Evolutionary conservation across 768 basidiomycete species (phyloP).

Genomic region (Dictyophora rubrovolvata): DNA sequence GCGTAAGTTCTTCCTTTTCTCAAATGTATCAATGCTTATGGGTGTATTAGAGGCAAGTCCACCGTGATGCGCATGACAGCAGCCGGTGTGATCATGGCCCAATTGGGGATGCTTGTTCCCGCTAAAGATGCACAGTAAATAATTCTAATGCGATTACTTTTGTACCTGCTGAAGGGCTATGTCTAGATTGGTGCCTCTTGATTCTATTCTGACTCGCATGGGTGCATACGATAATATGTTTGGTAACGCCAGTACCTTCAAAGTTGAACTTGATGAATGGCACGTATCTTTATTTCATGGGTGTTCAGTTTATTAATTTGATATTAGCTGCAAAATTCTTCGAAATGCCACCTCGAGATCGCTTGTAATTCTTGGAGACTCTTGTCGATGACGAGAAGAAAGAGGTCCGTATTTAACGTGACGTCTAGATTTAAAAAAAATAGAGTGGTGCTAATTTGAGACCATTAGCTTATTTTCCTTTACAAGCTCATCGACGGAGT

Average conservation of each 20-base stretch:
- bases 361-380: conserved; percentile 85
- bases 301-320: not conserved
- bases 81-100: conserved; percentile 90
- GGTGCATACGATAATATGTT: conserved; percentile 99
- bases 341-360: conserved; percentile 91
- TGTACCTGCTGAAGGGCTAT: not conserved
- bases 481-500: conserved; percentile 88
- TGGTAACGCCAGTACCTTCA: conserved; percentile 90
- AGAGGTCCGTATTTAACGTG: conserved; percentile 40
- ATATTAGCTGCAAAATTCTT: conserved; percentile 75
- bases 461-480: conserved; percentile 70
- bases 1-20: conserved; percentile 43
- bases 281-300: conserved; percentile 22
- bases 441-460: not conserved
- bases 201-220: conserved; percentile 92
- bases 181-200: conserved; percentile 72
- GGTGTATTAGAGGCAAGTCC: conserved; percentile 54
- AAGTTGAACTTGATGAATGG: conserved; percentile 98
- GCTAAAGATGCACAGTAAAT: conserved; percentile 66
- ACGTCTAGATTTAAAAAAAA: not conserved
- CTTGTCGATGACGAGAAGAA: conserved; percentile 86
- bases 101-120: conserved; percentile 92
- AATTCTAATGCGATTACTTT: not conserved
- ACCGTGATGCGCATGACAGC: conserved; percentile 96
- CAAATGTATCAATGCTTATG: conserved; percentile 1